Evolutionary conservation across 1,139 yeast genomes (phyloP), one percentile per base, ranked within the genome.

Genomic region (Geotrichum cucujoidarum): DNA sequence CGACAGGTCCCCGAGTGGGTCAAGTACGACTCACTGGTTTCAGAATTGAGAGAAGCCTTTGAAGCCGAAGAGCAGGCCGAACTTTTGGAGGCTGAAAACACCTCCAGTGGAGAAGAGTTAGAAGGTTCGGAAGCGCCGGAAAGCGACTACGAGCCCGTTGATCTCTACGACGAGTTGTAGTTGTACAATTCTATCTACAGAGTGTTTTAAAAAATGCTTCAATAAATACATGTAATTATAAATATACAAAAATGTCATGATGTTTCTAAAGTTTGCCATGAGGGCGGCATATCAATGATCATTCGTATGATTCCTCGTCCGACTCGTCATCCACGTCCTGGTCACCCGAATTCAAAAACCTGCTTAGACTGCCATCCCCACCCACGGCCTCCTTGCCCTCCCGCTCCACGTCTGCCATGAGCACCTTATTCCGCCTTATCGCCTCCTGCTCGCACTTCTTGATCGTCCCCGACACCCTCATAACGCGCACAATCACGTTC

Each of bases 391-490:
- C 20, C 34, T 30, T 29, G 21, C 30, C 14, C 17, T 16, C 34
- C 27, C 18, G 13, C 35, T 37, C 43, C 4, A 45, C 34, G 2
- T 17, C 17, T 2, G 43, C 32, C 21, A 66, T 50, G 14, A 57
- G 52, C 17, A 60, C 48, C 72, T 74, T 53, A 43, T 66, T 59
- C 18, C 61, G 51, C 13, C 55, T 76, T 64, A 57, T 71, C 58
- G 53, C 83, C 53, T 72, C 78, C 56, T 80, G 76, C 62, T 89
- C 95, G 59, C 95, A 77, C 61, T 88, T 88, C 62, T 82, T 83
- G 40, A 92, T 89, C 0, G 97, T 89, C 0, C 97, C 97, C 59
- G 95, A 82, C 0, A 87, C 81, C 53, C 85, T 83, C 2, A 77
- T 68, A 35, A 87, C 81, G 48, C 81, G 72, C 7, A 89, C 64